Conservation (phyloP, 2,329 filamentous ascomycete species). For the Ophiostoma novo-ulmi region DNA sequence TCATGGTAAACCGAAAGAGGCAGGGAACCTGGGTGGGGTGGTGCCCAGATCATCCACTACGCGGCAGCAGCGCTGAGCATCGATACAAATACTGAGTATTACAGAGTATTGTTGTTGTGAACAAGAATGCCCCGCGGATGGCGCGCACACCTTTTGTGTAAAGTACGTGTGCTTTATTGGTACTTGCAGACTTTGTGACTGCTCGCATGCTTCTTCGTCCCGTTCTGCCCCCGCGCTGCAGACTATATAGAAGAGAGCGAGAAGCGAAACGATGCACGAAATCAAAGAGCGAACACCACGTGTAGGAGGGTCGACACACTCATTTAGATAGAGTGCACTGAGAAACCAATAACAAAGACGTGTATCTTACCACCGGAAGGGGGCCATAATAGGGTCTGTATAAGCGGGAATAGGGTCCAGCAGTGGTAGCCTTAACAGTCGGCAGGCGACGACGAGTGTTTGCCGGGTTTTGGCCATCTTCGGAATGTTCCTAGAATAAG, state of each 20-base stretch:
- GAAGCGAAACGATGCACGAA: not conserved
- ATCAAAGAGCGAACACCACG: not conserved
- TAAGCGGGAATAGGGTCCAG: not conserved
- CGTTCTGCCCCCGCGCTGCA: not conserved
- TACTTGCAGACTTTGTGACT: not conserved
- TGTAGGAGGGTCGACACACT: not conserved
- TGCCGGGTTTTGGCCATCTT: not conserved
- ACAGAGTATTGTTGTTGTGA: not conserved
- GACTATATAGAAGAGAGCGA: not conserved
- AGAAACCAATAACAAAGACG: not conserved
- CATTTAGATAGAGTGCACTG: not conserved
- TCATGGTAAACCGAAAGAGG: not conserved
- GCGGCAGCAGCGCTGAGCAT: not conserved
- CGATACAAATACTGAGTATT: not conserved
- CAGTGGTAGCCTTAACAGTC: not conserved
- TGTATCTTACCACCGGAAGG: not conserved
- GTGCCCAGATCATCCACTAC: not conserved
- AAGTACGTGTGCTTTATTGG: not conserved
- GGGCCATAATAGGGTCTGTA: not conserved
- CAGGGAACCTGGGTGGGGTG: slow-evolving; percentile 2
- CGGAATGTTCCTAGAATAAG: not conserved
- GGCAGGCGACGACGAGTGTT: not conserved
- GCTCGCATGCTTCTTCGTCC: not conserved
- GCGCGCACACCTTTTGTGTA: not conserved
- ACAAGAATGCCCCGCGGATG: slow-evolving; percentile 1